Evolutionary conservation across 495 filamentous ascomycete species (phyloP).

Genomic region (Hypoxylon subgilvum): DNA sequence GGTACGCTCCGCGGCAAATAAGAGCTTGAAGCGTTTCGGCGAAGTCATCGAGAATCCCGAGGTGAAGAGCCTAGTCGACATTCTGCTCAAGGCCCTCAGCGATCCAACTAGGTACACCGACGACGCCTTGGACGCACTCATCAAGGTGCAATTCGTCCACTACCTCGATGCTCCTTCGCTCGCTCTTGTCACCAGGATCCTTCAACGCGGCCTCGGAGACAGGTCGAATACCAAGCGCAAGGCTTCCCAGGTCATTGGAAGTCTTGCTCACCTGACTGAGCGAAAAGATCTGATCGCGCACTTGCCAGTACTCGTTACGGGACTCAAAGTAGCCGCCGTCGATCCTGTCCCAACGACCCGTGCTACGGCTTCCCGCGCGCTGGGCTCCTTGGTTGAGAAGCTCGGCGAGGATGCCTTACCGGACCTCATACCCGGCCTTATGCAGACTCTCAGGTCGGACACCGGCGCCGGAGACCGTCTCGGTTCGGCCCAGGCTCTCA

Average conservation of each 20-base stretch:
- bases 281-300: slow-evolving; percentile 91
- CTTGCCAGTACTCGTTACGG: slow-evolving; percentile 89
- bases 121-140: slow-evolving; percentile 87
- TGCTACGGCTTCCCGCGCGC: slow-evolving; percentile 92
- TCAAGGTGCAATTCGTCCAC: slow-evolving; percentile 94
- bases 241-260: slow-evolving; percentile 94
- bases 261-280: slow-evolving; percentile 94
- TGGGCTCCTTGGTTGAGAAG: slow-evolving; percentile 95
- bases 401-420: slow-evolving; percentile 95
- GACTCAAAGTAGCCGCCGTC: slow-evolving; percentile 84
- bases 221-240: slow-evolving; percentile 94
- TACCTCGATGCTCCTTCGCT: slow-evolving; percentile 95
- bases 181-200: slow-evolving; percentile 90
- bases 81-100: slow-evolving; percentile 93
- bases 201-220: slow-evolving; percentile 89
- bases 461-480: slow-evolving; percentile 93
- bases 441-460: slow-evolving; percentile 96
- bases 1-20: slow-evolving; percentile 86
- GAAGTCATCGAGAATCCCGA: slow-evolving; percentile 98
- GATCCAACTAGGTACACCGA: slow-evolving; percentile 98
- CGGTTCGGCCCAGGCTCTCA: slow-evolving; percentile 95
- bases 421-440: slow-evolving; percentile 95
- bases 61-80: slow-evolving; percentile 85
- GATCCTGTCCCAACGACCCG: slow-evolving; percentile 97
- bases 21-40: slow-evolving; percentile 94